Evolutionary conservation across 2,329 filamentous ascomycete genomes (phyloP).

Genomic region (Ophiostoma piceae): DNA sequence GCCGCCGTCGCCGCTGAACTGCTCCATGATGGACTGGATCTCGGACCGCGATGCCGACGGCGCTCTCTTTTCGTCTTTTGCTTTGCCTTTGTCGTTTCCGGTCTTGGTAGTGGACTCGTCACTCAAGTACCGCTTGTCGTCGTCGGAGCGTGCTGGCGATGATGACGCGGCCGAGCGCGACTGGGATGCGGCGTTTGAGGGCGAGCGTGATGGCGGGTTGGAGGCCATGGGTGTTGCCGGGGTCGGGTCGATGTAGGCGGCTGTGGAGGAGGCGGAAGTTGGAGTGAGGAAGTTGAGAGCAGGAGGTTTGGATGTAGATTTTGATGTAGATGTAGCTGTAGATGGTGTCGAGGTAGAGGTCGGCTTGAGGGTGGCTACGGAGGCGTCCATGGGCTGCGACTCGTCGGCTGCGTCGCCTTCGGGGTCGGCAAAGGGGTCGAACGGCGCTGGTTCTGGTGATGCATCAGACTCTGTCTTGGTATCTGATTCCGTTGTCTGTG

Average conservation of each 20-base stretch:
- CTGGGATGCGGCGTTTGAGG: slow-evolving; percentile 43
- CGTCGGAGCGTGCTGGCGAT: slow-evolving; percentile 49
- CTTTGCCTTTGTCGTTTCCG: not conserved
- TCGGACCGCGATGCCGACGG: slow-evolving; percentile 59
- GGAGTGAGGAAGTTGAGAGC: slow-evolving; percentile 39
- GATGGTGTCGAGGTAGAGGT: slow-evolving; percentile 40
- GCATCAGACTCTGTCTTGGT: slow-evolving; percentile 8
- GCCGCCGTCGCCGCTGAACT: slow-evolving; percentile 73
- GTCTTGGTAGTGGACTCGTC: slow-evolving; percentile 51
- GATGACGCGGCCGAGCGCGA: slow-evolving; percentile 40
- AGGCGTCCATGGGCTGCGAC: slow-evolving; percentile 31
- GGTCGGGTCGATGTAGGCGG: slow-evolving; percentile 54
- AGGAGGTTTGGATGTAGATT: not conserved
- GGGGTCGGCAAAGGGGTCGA: slow-evolving; percentile 23
- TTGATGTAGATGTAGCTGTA: slow-evolving; percentile 38
- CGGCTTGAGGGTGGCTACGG: slow-evolving; percentile 48
- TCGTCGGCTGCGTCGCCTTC: slow-evolving; percentile 7
- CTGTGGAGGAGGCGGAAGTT: slow-evolving; percentile 39
- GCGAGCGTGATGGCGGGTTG: slow-evolving; percentile 54
- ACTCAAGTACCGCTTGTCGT: slow-evolving; percentile 29
- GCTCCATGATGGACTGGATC: slow-evolving; percentile 96
- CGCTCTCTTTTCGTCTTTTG: not conserved
- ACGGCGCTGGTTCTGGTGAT: not conserved
- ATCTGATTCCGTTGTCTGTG: not conserved
- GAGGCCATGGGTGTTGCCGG: slow-evolving; percentile 51